Evolutionary conservation across 2,329 filamentous ascomycete species (phyloP), one percentile per base, ranked within the genome.

Genomic region (Ambrosiella cleistominuta): DNA sequence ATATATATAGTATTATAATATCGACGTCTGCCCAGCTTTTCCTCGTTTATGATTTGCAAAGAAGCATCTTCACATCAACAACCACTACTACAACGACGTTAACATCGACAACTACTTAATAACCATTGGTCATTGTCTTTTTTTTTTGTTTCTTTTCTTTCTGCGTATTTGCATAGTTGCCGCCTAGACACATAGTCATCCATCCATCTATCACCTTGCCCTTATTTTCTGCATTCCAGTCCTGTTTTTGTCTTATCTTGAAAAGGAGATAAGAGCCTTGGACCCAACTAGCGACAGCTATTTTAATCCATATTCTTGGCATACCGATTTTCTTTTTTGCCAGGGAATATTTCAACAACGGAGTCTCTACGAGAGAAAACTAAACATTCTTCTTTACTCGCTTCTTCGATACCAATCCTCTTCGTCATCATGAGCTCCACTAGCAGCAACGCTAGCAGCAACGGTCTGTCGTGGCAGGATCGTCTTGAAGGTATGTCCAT

Each of bases 401-500:
- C 17, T 13, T 13, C 39, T n/a, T 17, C 38, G 40, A 37, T 49
- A 47, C n/a, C 50, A 50, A 35, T 13, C 49, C 36, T 7, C 15
- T 19, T 49, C 15, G n/a, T 39, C 50, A 59, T 13, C 15, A 61
- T 59, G 60, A 57, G 64, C 44, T 62, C 62, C 27, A 63, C 59
- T 54, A 64, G 63, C 2, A 64, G 62, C 58, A 59, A 62, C 52
- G 60, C 58, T 44, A 60, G 58, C 58, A 60, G 50, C 58, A 57
- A 57, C 35, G 55, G 54, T 17, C 49, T 54, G 27, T 65, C 67
- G 55, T 81, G 79, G 79, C 79, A 82, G 64, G 75, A 79, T 58
- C 74, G 74, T 60, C 75, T 82, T 52, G 70, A 75, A 69, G 72
- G 79, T 82, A 70, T 58, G 70, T 61, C 62, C 2, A 8, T 37